These are phyloP conservation scores for Asterophora parasitica DNA, from an alignment of 768 basidiomycete species.

Conservation along the genomic window DNA sequence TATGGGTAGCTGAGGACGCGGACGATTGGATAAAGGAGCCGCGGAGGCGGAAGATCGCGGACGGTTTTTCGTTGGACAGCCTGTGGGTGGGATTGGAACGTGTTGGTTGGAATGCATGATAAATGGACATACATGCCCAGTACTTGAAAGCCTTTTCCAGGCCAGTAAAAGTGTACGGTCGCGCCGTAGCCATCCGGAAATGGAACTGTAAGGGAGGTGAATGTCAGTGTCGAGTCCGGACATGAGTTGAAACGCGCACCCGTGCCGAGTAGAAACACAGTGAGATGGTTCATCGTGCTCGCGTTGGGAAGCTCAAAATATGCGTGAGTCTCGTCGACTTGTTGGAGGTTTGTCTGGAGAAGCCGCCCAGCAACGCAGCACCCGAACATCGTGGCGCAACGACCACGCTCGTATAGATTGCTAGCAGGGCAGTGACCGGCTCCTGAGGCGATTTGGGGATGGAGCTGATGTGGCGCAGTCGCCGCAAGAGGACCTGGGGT, in stretches of 20 bases:
- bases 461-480: no score
- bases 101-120: background rate
- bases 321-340: slow-evolving; percentile 81
- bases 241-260: slow-evolving; percentile 36
- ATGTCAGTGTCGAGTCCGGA: background rate
- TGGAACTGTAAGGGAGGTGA: slow-evolving; percentile 40
- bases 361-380: slow-evolving; percentile 76
- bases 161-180: slow-evolving; percentile 83
- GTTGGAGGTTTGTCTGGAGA: slow-evolving; percentile 74
- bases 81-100: slow-evolving; percentile 31
- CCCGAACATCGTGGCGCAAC: slow-evolving; percentile 55
- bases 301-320: slow-evolving; percentile 71
- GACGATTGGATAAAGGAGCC: slow-evolving; percentile 48
- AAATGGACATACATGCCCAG: slow-evolving; percentile 67
- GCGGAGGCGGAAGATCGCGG: slow-evolving; percentile 80
- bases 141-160: slow-evolving; percentile 81
- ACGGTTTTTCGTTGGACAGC: slow-evolving; percentile 87
- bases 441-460: background rate
- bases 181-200: slow-evolving; percentile 84
- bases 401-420: background rate
- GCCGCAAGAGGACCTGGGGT: no score
- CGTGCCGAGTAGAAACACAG: slow-evolving; percentile 79
- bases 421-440: slow-evolving; percentile 1
- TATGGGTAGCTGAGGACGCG: slow-evolving; percentile 28
- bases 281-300: slow-evolving; percentile 75